Base-by-base conservation (phyloP, 1,284 basidiomycete genomes). In the Singerocomus inundabilis region DNA sequence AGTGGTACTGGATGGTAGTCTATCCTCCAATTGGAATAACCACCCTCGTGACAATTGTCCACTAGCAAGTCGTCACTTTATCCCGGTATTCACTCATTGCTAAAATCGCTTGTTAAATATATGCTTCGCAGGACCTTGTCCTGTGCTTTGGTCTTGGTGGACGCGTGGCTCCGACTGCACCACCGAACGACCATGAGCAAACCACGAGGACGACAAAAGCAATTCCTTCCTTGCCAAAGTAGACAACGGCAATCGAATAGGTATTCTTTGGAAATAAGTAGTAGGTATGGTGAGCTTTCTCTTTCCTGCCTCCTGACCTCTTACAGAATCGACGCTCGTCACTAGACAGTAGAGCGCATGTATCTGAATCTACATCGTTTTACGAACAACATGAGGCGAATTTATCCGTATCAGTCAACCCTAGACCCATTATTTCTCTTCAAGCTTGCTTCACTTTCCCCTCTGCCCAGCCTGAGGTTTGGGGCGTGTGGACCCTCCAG, bases 41-140 rank as follows among this genome's bases (percentile, higher is more conserved):
- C 3, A 72, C 75, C 12, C 65, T 73, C 49, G 64, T 75, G 3
- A 78, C 81, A n/a, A 74, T 77, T 2, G 67, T 78, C 13, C 75
- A 75, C 54, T 60, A 70, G 3, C 68, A 75, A 3, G 67, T 80
- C 18, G 65, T 78, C 12, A 56, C 61, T 10, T 64, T 85, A 44
- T 78, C 78, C 15, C 85, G 83, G 84, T 78, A 79, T 42, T 80
- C 79, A 54, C 64, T 86, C n/a, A 79, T 80, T 16, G 72, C 82
- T 34, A 63, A 85, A 79, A 0, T 62, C 83, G 31, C 44, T 84
- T 18, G 67, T 78, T 56, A 81, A 85, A 57, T 83, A 84, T 59
- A 73, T 83, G 24, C 80, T 80, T 55, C 68, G 81, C 25, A 65
- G 75, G 21, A 21, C 21, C 21, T 24, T 84, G 82, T 57, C 81